Conservation (phyloP, 768 basidiomycete genomes). For the Daedaleopsis nitida region DNA sequence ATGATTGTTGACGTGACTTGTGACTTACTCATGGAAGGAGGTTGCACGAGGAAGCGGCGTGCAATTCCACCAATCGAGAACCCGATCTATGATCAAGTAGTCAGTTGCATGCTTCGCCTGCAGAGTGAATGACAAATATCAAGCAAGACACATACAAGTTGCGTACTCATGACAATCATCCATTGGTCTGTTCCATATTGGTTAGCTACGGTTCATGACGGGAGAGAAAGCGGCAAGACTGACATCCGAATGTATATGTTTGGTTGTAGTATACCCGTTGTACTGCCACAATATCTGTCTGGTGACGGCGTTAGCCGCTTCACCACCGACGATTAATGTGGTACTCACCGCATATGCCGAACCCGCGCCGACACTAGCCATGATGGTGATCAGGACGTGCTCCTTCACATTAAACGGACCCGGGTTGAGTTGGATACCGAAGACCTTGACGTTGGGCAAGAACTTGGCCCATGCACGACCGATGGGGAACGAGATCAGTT, state of each 20-base stretch:
- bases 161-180: slow-evolving; percentile 80
- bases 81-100: slow-evolving; percentile 59
- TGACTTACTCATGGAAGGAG: slow-evolving; percentile 47
- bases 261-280: slow-evolving; percentile 72
- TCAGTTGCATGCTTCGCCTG: neutral
- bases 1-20: neutral
- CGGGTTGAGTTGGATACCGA: slow-evolving; percentile 68
- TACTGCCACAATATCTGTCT: slow-evolving; percentile 73
- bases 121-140: neutral
- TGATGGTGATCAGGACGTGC: slow-evolving; percentile 45
- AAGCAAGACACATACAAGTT: slow-evolving; percentile 55
- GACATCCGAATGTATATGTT: slow-evolving; percentile 51
- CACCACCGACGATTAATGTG: neutral
- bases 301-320: slow-evolving; percentile 3
- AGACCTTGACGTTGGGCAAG: slow-evolving; percentile 56
- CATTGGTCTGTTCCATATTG: slow-evolving; percentile 58
- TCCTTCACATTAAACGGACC: slow-evolving; percentile 75
- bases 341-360: slow-evolving; percentile 44
- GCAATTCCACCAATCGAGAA: slow-evolving; percentile 81
- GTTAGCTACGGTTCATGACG: neutral
- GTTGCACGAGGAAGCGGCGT: slow-evolving; percentile 74
- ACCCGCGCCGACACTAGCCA: slow-evolving; percentile 41
- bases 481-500: slow-evolving; percentile 70
- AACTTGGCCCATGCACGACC: slow-evolving; percentile 57
- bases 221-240: slow-evolving; percentile 18